These are phyloP conservation scores for Drechmeria coniospora DNA, from an alignment of 2,329 filamentous ascomycete genomes.

Conservation along the genomic window DNA sequence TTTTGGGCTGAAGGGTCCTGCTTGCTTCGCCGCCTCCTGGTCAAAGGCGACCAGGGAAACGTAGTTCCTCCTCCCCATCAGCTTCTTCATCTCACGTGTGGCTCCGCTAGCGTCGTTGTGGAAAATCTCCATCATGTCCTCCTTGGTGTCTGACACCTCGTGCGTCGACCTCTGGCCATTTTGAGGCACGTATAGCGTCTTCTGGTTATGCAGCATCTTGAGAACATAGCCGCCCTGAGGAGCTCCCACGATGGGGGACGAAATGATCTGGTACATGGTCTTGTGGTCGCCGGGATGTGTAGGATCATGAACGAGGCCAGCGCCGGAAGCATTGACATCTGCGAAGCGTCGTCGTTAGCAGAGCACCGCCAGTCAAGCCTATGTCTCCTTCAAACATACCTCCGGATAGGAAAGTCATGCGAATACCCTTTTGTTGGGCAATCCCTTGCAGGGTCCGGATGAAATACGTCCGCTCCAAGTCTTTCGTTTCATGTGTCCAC, in stretches of 20 bases:
- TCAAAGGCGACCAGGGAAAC: conserved; percentile 90
- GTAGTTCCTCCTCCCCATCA: conserved; percentile 91
- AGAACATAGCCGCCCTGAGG: conserved; percentile 75
- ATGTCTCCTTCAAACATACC: conserved; percentile 35
- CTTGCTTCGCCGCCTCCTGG: conserved; percentile 50
- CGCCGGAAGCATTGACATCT: conserved; percentile 82
- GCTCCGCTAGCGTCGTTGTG: conserved; percentile 81
- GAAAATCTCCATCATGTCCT: conserved; percentile 99
- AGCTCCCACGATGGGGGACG: conserved; percentile 79
- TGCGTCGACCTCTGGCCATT: conserved; percentile 70
- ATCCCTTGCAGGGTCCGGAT: conserved; percentile 94
- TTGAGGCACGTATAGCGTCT: conserved; percentile 74
- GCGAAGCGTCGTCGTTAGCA: background rate
- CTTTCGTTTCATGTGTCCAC: conserved; percentile 98
- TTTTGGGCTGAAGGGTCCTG: conserved; percentile 22
- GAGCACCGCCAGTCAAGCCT: no score
- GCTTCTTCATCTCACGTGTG: conserved; percentile 67
- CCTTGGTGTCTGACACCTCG: conserved; percentile 78
- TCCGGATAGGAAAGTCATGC: conserved; percentile 94
- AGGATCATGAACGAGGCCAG: conserved; percentile 87
- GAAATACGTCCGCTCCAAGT: conserved; percentile 89
- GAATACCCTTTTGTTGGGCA: conserved; percentile 81
- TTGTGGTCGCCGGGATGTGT: conserved; percentile 86
- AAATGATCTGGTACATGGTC: conserved; percentile 98
- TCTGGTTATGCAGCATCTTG: conserved; percentile 91